A percentile compares a stretch with the other conserved stretches of the same genome.
Conservation (phyloP, 495 filamentous ascomycete species). For the Astrothelium macrocarpum region DNA sequence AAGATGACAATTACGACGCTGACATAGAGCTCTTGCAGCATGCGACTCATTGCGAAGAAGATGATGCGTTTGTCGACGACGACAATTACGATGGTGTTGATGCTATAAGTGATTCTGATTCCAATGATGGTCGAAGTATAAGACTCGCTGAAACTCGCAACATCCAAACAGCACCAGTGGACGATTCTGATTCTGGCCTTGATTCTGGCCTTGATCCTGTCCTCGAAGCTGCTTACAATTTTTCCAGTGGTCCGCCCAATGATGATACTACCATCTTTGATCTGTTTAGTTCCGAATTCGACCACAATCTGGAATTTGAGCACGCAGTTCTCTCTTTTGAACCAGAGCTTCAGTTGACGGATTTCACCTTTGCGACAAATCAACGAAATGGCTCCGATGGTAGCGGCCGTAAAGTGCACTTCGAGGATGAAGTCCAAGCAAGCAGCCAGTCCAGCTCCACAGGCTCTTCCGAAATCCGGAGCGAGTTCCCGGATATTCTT, state of each 20-base stretch:
- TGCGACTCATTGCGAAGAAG: background rate
- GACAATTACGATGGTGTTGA: background rate
- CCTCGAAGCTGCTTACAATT: no score
- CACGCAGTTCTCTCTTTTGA: background rate
- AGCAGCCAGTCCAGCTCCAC: conserved; percentile 2
- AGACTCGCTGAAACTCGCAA: background rate
- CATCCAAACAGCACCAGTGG: background rate
- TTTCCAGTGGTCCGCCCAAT: no score
- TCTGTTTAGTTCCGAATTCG: background rate
- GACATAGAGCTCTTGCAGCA: background rate
- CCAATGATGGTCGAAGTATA: background rate
- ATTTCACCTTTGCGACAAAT: background rate
- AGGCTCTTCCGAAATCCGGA: background rate
- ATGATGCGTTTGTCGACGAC: background rate
- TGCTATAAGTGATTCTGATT: background rate
- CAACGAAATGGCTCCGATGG: background rate
- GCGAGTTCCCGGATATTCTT: background rate
- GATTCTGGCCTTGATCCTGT: background rate
- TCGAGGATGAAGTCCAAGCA: background rate
- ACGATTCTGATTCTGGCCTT: background rate
- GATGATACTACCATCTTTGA: background rate
- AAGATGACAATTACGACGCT: background rate
- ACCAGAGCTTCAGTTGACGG: background rate
- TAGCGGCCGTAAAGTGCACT: background rate
- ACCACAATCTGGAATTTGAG: background rate